Percentiles rank a stretch among this genome's conserved stretches.
Evolutionary conservation across 2,329 filamentous ascomycete genomes (phyloP).

Genomic region (Cladosporium sp.): DNA sequence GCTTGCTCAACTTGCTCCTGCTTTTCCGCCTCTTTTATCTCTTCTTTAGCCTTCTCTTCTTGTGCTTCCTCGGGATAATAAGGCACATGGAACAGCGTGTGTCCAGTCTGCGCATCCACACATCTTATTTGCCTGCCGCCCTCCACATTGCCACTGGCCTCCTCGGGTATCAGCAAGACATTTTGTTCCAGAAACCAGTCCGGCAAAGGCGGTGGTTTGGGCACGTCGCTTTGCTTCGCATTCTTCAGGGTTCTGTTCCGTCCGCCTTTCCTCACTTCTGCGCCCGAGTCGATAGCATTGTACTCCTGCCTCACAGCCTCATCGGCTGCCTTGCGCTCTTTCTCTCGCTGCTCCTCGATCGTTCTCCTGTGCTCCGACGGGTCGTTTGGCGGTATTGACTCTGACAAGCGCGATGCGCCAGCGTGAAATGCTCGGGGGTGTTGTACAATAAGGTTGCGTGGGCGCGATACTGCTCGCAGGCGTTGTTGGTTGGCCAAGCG

Average conservation of each 20-base stretch:
- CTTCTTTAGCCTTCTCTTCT: conserved; percentile 10
- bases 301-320: conserved; percentile 17
- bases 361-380: conserved; percentile 27
- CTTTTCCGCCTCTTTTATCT: conserved; percentile 20
- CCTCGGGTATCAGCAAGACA: conserved; percentile 33
- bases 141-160: neutral
- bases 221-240: conserved; percentile 26
- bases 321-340: conserved; percentile 24
- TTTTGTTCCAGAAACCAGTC: conserved; percentile 43
- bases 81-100: conserved; percentile 36
- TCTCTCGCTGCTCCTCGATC: conserved; percentile 27
- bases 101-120: conserved; percentile 36
- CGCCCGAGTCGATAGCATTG: conserved; percentile 11
- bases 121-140: conserved; percentile 31
- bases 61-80: conserved; percentile 26
- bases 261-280: conserved; percentile 21
- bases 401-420: conserved; percentile 24
- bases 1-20: conserved; percentile 22
- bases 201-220: conserved; percentile 39
- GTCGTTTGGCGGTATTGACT: conserved; percentile 27
- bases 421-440: conserved; percentile 31
- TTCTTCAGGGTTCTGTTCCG: conserved; percentile 4
- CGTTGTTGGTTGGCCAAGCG: conserved; percentile 33
- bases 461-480: conserved; percentile 27
- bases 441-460: conserved; percentile 20